Evolutionary conservation across 23 red algal species (phyloP).

Genomic region (Chondrus crispus): DNA sequence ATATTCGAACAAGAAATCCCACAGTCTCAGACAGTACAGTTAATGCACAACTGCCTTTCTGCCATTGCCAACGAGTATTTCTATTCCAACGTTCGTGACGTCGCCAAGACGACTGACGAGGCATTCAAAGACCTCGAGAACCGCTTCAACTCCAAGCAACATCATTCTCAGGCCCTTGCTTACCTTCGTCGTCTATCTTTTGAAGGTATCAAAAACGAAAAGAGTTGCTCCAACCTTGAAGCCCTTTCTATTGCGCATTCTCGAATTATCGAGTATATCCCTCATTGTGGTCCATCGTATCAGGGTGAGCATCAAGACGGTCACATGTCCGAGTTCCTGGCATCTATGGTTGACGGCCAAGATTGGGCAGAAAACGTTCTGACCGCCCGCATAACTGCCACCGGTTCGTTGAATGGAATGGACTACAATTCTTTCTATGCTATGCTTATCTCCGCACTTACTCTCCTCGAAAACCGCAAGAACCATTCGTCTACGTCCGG

Average conservation of each 20-base stretch:
- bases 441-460: too few species aligned
- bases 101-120: background rate
- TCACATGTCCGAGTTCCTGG: background rate
- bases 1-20: background rate
- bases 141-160: background rate
- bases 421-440: too few species aligned
- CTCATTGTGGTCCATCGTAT: background rate
- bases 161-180: background rate
- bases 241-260: background rate
- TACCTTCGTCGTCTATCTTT: background rate
- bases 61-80: background rate
- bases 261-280: background rate
- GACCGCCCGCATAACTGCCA: too few species aligned
- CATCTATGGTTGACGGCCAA: background rate
- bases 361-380: background rate
- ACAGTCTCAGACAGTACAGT: background rate
- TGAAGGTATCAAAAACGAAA: background rate
- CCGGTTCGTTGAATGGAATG: too few species aligned
- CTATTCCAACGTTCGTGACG: background rate
- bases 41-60: background rate
- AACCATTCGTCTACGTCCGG: too few species aligned
- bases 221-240: background rate
- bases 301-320: background rate
- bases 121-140: background rate
- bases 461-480: too few species aligned